Evolutionary conservation across 2,329 filamentous ascomycete species (phyloP), one percentile per base, ranked within the genome.

Genomic region (Trichophyton schoenleinii): DNA sequence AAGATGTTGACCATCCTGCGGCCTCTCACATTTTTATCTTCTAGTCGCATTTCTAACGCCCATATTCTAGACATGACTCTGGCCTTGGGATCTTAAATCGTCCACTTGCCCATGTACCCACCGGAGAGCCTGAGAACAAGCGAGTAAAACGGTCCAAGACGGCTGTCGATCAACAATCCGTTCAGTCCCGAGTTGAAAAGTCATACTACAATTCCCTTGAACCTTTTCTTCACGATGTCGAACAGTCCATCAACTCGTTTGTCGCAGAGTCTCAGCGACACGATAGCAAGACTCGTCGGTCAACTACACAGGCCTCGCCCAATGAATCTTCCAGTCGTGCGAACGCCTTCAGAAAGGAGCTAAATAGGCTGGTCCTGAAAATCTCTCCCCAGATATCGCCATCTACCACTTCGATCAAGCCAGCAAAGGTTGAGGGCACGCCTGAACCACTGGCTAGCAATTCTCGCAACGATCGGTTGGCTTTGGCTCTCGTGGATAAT

Each of bases 401-500:
- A 28, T 52, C 20, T 25, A 69, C 63, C 63, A 58, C 68, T 68
- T 76, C 66, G 66, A 69, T 68, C 20, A 74, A 70, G 67, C 65
- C 64, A 58, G 68, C 68, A 61, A 74, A 70, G 66, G 72, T 71
- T 61, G 71, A 70, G 65, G 66, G 67, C 22, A 73, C 74, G 13
- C 38, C 22, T 41, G 52, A 55, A 28, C 38, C 11, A 13, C 25
- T 49, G 25, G 38, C 58, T 22, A 22, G 52, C 11, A 46, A 28
- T 58, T 18, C 73, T 41, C 69, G 78, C 66, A 72, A 81, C 65
- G 73, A 81, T 61, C 80, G 78, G 64, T 76, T 84, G 15, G 86
- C 92, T 4, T 77, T 96, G 62, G 92, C 89, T 0, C 78, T 95
- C 0, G 86, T 85, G 66, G 90, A 89, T 60, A 87, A 85, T 66